Base-by-base conservation (phyloP, 495 filamentous ascomycete species). In the Talaromyces liani region DNA sequence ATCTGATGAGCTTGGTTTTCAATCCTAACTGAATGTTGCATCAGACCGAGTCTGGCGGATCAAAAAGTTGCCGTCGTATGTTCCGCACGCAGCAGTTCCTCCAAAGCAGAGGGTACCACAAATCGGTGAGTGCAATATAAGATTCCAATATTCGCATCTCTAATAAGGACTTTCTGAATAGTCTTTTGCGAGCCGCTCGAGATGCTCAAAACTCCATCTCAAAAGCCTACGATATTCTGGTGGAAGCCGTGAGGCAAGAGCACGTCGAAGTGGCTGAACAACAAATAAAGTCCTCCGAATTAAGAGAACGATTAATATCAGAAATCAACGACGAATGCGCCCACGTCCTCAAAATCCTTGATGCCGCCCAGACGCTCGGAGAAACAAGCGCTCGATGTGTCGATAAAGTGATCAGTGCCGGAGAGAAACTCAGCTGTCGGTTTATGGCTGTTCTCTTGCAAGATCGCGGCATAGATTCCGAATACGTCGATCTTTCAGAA, bases 61-160 rank as follows among this genome's bases (percentile, higher is more conserved):
- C 83, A 90, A 64, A 86, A 83, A 70, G 85, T 96, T 63, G 93
- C 89, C 39, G 87, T 97, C 47, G 91, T 98, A 27, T 97, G 94
- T 70, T 98, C 94, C 49, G 94, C 94, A 22, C 77, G 92, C 71
- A 96, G 91, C 72, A 93, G 89, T 61, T 89, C 88, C 63, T 93
- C 91, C 68, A 98, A 98, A 74, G 84, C 84, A 31, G 91, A 93
- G 63, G 93, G 93, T 59, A 97, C 94, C 54, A 98, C 94, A 51
- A 98, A 94, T 79, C 85, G 91, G 91, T 95, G 79, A 85, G 89
- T 80, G 80, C 53, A 36, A 25, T 47, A 18, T 41, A 16, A 36
- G 12, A 36, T 9, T 22, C 12, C 2, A 36, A n/a, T 22, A 60
- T 45, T 41, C 9, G 36, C 14, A 60, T 24, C 24, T 33, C 24